These are phyloP conservation scores for Aspergillus nomiae DNA, from an alignment of 2,329 filamentous ascomycete species.

Conservation along the genomic window DNA sequence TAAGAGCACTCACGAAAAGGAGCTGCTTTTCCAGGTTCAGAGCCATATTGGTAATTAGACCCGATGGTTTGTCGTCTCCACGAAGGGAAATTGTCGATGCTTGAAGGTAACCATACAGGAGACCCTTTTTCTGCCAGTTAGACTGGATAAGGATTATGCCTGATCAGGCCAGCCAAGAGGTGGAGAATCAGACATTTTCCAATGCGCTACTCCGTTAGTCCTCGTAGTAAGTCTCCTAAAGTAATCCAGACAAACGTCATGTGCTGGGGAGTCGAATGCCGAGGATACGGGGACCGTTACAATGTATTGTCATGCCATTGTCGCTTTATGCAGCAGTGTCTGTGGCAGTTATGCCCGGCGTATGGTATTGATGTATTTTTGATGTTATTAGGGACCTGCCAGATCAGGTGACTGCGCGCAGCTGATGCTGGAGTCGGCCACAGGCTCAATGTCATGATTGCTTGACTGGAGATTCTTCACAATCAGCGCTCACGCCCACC, in stretches of 20 bases:
- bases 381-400: background rate
- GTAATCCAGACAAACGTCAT: slow-evolving; percentile 13
- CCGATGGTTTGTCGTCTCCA: slow-evolving; percentile 1
- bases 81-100: background rate
- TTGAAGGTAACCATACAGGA: slow-evolving; percentile 5
- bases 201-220: background rate
- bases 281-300: slow-evolving; percentile 1
- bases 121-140: slow-evolving; percentile 6
- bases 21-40: slow-evolving; percentile 68
- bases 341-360: background rate
- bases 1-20: slow-evolving; percentile 58
- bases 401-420: slow-evolving; percentile 18
- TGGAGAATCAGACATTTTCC: slow-evolving; percentile 18
- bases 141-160: slow-evolving; percentile 8
- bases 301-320: slow-evolving; percentile 1
- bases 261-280: slow-evolving; percentile 6
- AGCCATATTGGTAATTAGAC: slow-evolving; percentile 34
- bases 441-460: slow-evolving; percentile 6
- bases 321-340: background rate
- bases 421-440: slow-evolving; percentile 11
- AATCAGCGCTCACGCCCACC: slow-evolving; percentile 5
- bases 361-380: background rate
- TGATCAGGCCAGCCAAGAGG: slow-evolving; percentile 18
- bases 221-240: slow-evolving; percentile 1
- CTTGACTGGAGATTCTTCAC: slow-evolving; percentile 5